These are phyloP conservation scores for Graphilbum ipis-grandicollis DNA, from an alignment of 2,329 filamentous ascomycete species.

Conservation along the genomic window DNA sequence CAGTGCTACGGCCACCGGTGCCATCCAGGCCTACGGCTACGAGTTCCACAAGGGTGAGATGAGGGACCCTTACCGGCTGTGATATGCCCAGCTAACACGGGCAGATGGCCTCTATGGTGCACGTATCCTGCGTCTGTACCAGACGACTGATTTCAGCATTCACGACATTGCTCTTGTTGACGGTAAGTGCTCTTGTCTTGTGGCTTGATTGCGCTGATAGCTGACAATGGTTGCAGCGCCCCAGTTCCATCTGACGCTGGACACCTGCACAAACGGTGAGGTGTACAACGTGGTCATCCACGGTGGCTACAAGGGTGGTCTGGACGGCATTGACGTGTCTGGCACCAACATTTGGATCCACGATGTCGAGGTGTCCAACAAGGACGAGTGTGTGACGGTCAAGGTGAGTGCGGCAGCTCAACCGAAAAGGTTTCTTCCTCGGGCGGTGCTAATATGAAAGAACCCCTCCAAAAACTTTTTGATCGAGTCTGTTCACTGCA, in stretches of 20 bases:
- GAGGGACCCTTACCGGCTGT: background rate
- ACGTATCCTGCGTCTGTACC: conserved; percentile 25
- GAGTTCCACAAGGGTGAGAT: conserved; percentile 23
- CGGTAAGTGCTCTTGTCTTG: conserved; percentile 11
- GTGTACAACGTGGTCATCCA: conserved; percentile 37
- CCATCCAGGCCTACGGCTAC: conserved; percentile 31
- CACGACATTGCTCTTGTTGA: conserved; percentile 32
- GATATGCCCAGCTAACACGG: background rate
- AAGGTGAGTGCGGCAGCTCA: background rate
- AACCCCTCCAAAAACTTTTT: conserved; percentile 33
- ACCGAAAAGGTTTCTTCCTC: background rate
- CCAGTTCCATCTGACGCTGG: conserved; percentile 11
- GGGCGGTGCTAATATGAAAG: conserved; percentile 9
- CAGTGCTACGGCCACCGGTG: conserved; percentile 22
- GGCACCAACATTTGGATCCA: conserved; percentile 38
- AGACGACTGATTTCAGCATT: conserved; percentile 26
- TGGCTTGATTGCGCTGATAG: too few species aligned
- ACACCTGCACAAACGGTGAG: conserved; percentile 26
- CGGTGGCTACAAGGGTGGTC: conserved; percentile 29
- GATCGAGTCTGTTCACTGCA: conserved; percentile 44
- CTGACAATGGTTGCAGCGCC: conserved; percentile 4
- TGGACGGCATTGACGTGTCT: conserved; percentile 39
- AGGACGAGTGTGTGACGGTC: conserved; percentile 29
- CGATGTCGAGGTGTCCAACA: conserved; percentile 44
- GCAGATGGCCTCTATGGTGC: conserved; percentile 16